phyloP scores from a whole-genome alignment of 805 yeast genomes.

The Saturnispora saitoi region DNA sequence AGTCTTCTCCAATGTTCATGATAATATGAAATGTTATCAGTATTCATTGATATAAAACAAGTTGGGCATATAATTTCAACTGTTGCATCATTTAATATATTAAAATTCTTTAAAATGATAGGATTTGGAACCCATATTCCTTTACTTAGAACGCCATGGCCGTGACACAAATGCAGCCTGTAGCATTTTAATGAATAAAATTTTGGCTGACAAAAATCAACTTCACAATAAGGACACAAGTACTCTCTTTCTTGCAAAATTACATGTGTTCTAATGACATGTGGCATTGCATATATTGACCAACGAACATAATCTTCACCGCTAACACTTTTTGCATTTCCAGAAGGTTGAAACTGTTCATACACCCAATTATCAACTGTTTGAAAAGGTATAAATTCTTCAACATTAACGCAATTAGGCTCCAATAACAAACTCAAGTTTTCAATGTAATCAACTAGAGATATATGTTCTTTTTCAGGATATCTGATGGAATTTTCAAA shows the following conservation, averaged over 20 bases:
- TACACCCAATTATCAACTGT: background rate
- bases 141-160: slow-evolving; percentile 1
- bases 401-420: background rate
- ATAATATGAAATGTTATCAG: background rate
- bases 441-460: background rate
- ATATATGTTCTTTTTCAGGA: background rate
- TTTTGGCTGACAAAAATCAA: background rate
- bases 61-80: background rate
- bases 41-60: background rate
- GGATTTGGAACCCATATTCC: slow-evolving; percentile 1
- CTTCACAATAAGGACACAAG: slow-evolving; percentile 1
- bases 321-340: background rate
- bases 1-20: background rate
- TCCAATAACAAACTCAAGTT: background rate
- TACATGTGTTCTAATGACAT: background rate
- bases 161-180: background rate
- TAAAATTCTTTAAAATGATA: background rate
- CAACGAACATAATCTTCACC: background rate
- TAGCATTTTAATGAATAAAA: background rate
- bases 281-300: background rate
- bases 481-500: background rate
- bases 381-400: background rate
- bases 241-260: background rate
- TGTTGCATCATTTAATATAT: background rate
- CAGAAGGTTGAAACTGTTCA: background rate